These are phyloP conservation scores for Colletotrichum spinosum DNA, from an alignment of 2,329 filamentous ascomycete genomes.

Conservation along the genomic window DNA sequence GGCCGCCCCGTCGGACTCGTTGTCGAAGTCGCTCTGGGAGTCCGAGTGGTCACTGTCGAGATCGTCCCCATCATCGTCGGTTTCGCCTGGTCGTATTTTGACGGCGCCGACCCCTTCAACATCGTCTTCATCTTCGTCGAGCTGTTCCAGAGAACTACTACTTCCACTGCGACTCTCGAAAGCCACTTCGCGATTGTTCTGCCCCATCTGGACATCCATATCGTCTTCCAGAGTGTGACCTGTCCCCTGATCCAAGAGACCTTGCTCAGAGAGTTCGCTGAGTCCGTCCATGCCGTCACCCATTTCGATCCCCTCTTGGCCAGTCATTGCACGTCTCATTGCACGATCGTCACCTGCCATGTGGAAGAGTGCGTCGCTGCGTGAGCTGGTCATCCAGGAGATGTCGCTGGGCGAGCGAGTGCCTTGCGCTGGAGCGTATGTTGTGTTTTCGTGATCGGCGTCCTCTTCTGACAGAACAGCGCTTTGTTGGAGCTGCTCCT, in stretches of 20 bases:
- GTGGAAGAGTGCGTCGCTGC: too few species aligned
- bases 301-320: constrained; percentile 44
- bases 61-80: constrained; percentile 56
- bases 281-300: constrained; percentile 43
- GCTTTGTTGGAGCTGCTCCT: constrained; percentile 69
- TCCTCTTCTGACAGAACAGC: constrained; percentile 62
- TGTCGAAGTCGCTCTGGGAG: constrained; percentile 62
- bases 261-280: constrained; percentile 53
- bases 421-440: too few species aligned
- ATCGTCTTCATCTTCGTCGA: constrained; percentile 46
- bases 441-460: constrained; percentile 50
- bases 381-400: too few species aligned
- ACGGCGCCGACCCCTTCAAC: constrained; percentile 68
- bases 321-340: too few species aligned
- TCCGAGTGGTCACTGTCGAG: constrained; percentile 57
- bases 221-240: constrained; percentile 51
- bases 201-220: constrained; percentile 45
- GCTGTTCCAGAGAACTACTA: constrained; percentile 27
- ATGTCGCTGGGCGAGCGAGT: too few species aligned
- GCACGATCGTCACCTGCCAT: too few species aligned
- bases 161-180: constrained; percentile 10
- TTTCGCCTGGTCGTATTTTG: constrained; percentile 66
- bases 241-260: constrained; percentile 50
- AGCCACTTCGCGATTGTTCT: too few species aligned
- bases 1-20: constrained; percentile 67